Base-by-base conservation (phyloP, 192 early-diverging fungal genomes). In the Coemansia guatemalensis region DNA sequence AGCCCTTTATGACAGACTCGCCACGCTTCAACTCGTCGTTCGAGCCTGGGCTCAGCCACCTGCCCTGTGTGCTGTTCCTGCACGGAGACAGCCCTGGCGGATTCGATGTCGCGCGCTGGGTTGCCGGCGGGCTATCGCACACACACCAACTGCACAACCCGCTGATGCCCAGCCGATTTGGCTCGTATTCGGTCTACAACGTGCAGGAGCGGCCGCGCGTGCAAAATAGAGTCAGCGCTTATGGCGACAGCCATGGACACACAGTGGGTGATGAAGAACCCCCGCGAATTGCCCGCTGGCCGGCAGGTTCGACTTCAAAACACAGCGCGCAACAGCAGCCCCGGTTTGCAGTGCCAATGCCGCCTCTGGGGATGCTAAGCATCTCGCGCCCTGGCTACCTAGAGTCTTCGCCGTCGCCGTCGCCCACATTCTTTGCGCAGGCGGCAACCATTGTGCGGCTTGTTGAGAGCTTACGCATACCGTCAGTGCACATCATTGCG, bases 71-170 rank as follows among this genome's bases (percentile, higher is more conserved):
- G 17, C 60, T 82, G 27, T 69, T 82, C 53, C 55, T 82, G 22
- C 81, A 82, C 14, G 71, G 72, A 12, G 65, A 55, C 55, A 61
- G 70, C 56, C 81, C 81, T 8, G 81, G 81, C 35, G 81, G 81
- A 1, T 82, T 82, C 59, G 81, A 82, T 49, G 75, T 82, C 22
- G 71, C 81, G n/a, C 71, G 81, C 30, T 82, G 81, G 81, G 62
- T 77, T 53, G 81, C 81, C 0, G 81, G 71, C 30, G 81, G 81
- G 24, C 50, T 82, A 48, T 65, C 81, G 52, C 81, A 69, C 24
- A 72, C 55, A 30, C 65, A 77, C 54, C 68, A 68, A 54, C 68
- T 75, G 22, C 62, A 64, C 58, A 81, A 81, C 22, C 78, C 78
- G 55, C 56, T 81, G 26, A 81, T 75, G 78, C 73, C 78, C 23